Evolutionary conservation across 805 yeast species (phyloP), one percentile per base, ranked within the genome.

Genomic region (Cyberlindnera bimundalis): DNA sequence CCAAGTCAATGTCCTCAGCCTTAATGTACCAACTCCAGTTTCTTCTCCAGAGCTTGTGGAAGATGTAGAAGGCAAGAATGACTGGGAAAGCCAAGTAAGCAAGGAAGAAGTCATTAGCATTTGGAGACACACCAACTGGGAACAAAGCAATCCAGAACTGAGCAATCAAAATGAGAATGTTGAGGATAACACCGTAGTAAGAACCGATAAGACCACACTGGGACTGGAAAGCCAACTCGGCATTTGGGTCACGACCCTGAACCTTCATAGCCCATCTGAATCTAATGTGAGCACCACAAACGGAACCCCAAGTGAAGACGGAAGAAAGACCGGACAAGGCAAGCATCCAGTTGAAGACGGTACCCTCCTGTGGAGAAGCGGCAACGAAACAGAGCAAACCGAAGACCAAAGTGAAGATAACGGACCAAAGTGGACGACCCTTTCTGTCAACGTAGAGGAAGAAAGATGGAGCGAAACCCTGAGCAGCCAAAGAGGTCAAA

Each of bases 241-340:
- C 78, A 13, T 78, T 63, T 12, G 80, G 66, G 16, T 66, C 56
- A 66, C 91, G 75, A 38, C 88, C 88, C 63, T 83, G 87, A 6
- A 64, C 71, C 12, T 63, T 62, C 48, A 71, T 42, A 8, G 81
- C 84, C 40, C 68, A 50, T 55, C 86, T 79, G 65, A 82, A 83
- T 51, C 90, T 70, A 37, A 85, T 64, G 56, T 82, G 90, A 33
- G 81, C 76, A 30, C 74, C 63, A 56, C 83, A 79, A 48, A 84
- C 79, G 6, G 87, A 75, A 37, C 81, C 82, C 95, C 95, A 85
- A 26, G 86, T 80, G 63, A 83, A 78, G 45, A 84, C 68, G n/a
- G 89, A 79, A 1, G 89, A 78, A 48, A 85, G 67, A 46, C 90
- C 90, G 29, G 88, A 79, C 25, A 85, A 61, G n/a, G 90, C 84